Evolutionary conservation across 2,329 filamentous ascomycete genomes (phyloP).

Genomic region (Chaetomium strumarium): DNA sequence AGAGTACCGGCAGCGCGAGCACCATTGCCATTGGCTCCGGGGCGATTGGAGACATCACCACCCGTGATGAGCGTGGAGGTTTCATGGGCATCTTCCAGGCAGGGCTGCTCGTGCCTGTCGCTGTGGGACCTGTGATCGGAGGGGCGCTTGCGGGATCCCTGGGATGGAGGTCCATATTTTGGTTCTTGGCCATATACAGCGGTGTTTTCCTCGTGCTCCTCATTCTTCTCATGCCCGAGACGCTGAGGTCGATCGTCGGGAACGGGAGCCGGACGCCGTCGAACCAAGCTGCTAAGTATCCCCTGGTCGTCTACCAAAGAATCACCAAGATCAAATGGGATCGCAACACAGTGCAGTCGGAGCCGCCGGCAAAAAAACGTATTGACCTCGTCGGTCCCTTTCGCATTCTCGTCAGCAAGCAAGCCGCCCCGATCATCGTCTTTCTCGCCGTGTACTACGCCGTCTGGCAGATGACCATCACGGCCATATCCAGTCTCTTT

Average conservation of each 20-base stretch:
- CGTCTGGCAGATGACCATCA: conserved; percentile 32
- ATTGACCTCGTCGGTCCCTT: neutral
- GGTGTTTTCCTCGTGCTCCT: conserved; percentile 36
- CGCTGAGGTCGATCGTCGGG: conserved; percentile 37
- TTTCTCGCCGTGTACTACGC: conserved; percentile 5
- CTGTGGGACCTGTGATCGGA: conserved; percentile 40
- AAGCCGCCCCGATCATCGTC: conserved; percentile 15
- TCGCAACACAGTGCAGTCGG: neutral
- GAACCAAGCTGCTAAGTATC: conserved; percentile 18
- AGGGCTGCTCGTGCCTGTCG: conserved; percentile 28
- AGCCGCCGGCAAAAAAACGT: neutral
- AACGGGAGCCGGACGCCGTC: conserved; percentile 32
- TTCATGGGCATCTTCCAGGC: conserved; percentile 39
- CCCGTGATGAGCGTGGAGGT: conserved; percentile 49
- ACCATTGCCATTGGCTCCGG: conserved; percentile 48
- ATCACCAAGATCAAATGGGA: neutral
- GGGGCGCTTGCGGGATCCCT: conserved; percentile 46
- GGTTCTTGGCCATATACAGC: conserved; percentile 45
- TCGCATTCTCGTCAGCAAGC: neutral
- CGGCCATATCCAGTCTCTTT: conserved; percentile 32
- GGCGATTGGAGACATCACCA: conserved; percentile 53
- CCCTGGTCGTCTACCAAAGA: conserved; percentile 29
- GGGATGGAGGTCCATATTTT: conserved; percentile 51
- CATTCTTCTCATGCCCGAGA: conserved; percentile 34
- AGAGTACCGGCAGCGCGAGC: conserved; percentile 47